Base-by-base conservation (phyloP, 345 rosid species). In the Xanthoceras sorbifolium region DNA sequence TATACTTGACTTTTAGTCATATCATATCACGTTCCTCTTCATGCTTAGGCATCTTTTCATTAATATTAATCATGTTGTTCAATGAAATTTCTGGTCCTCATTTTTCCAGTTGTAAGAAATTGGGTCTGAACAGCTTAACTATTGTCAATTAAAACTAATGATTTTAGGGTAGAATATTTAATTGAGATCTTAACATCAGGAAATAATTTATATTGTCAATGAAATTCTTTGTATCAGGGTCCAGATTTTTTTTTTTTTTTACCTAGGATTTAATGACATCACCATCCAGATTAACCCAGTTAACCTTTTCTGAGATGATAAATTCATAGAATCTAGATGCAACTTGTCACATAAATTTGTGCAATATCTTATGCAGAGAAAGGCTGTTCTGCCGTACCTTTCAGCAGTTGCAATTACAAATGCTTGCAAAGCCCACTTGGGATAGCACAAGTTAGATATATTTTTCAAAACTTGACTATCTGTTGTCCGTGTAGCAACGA, bases 391-490 rank as follows among this genome's bases (percentile, higher is more conserved):
- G 67, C 9, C 72, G 9, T 76, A 96, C 99, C 87, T 92, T 79
- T 91, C 82, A 48, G 97, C 97, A 77, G 92, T 92, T 71, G 95
- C 89, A 67, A 90, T 82, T 44, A 91, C 97, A 78, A 93, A 91
- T 77, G 95, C 99, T 66, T 91, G 83, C 81, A 93, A 68, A 76
- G 97, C 97, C 98, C 99, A 96, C 83, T 87, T 86, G 10, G 97
- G 95, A 73, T 93, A 96, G 84, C 98, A 86, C 65, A 96, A 77
- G 67, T 89, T 72, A 14, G 91, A 73, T 70, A 91, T 76, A 44
- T 59, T 74, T 82, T 72, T 88, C 81, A 86, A 23, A 57, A 76
- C 67, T 74, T 76, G 61, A 74, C 79, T 82, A n/a, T 77, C 71
- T 71, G 75, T 80, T 3, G 83, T 81, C 79, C 79, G 84, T 9